A percentile compares a stretch with the other conserved stretches of the same genome.
Conservation (phyloP, 2,329 filamentous ascomycete genomes). For the Parastagonospora nodorum region DNA sequence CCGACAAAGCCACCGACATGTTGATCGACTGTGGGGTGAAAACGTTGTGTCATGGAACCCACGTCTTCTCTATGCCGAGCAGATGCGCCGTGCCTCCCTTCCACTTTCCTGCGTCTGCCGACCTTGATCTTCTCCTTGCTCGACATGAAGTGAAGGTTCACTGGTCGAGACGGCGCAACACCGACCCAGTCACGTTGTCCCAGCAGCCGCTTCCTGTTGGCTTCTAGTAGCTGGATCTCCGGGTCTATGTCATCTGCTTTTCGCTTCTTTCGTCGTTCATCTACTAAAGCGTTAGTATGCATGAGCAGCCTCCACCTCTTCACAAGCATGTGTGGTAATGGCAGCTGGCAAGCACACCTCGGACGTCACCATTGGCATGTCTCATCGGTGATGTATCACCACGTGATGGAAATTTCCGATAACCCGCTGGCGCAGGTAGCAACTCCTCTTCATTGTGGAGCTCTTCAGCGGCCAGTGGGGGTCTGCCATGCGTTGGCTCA, state of each 20-base stretch:
- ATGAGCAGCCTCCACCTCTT: not conserved
- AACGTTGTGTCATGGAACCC: not conserved
- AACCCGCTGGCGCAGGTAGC: too few relatives aligned
- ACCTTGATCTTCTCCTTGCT: constrained; percentile 34
- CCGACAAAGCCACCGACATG: constrained; percentile 13
- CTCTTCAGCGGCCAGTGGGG: not conserved
- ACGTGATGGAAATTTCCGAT: too few relatives aligned
- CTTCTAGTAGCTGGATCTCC: constrained; percentile 31
- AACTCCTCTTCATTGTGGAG: not conserved
- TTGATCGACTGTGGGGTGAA: constrained; percentile 1
- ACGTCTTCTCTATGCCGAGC: constrained; percentile 1
- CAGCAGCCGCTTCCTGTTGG: constrained; percentile 36
- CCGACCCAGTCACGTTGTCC: constrained; percentile 43
- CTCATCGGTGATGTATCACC: too few relatives aligned
- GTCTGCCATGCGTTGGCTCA: not conserved
- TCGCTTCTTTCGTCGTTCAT: constrained; percentile 2
- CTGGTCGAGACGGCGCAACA: constrained; percentile 31
- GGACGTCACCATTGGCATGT: too few relatives aligned
- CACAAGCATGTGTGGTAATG: too few relatives aligned
- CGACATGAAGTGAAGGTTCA: constrained; percentile 33
- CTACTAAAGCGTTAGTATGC: constrained; percentile 6
- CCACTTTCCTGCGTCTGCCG: constrained; percentile 41
- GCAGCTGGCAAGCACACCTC: too few relatives aligned
- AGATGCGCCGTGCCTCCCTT: constrained; percentile 3
- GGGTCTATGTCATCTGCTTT: constrained; percentile 10